Percentiles rank a stretch among this genome's conserved stretches.
These are phyloP conservation scores for Talaromyces liani DNA, from an alignment of 495 filamentous ascomycete genomes.

Conservation along the genomic window DNA sequence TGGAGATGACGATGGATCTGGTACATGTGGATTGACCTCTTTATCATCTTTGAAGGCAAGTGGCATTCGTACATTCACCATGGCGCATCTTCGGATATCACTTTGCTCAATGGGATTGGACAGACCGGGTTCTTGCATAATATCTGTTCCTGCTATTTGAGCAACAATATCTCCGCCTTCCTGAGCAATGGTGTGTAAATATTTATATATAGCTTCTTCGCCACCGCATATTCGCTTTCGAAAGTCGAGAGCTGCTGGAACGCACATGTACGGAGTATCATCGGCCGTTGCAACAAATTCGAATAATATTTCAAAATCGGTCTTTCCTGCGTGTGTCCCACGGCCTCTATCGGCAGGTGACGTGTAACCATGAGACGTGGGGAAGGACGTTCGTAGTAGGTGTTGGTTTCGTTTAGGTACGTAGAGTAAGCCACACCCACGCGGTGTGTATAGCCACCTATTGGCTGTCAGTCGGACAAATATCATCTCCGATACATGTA, in stretches of 20 bases:
- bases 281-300: slow-evolving; percentile 74
- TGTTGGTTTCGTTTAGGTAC: slow-evolving; percentile 66
- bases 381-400: slow-evolving; percentile 65
- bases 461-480: neutral
- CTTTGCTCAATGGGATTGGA: slow-evolving; percentile 28
- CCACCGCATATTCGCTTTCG: slow-evolving; percentile 63
- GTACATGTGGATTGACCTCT: slow-evolving; percentile 15
- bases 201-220: slow-evolving; percentile 57
- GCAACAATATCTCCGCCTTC: slow-evolving; percentile 53
- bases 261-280: slow-evolving; percentile 59
- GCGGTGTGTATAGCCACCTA: slow-evolving; percentile 80
- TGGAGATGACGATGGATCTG: slow-evolving; percentile 14
- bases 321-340: slow-evolving; percentile 24
- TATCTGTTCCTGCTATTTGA: slow-evolving; percentile 56
- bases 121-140: slow-evolving; percentile 43
- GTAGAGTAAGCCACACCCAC: slow-evolving; percentile 73
- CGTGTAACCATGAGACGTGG: slow-evolving; percentile 56
- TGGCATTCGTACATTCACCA: slow-evolving; percentile 73
- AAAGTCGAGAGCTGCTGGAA: slow-evolving; percentile 63
- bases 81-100: slow-evolving; percentile 39
- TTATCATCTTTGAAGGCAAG: slow-evolving; percentile 30
- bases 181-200: slow-evolving; percentile 48
- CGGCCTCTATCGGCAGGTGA: slow-evolving; percentile 5
- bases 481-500: neutral
- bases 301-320: slow-evolving; percentile 61